Evolutionary conservation across 1,284 basidiomycete genomes (phyloP).

Genomic region (Termitomyces sp.): DNA sequence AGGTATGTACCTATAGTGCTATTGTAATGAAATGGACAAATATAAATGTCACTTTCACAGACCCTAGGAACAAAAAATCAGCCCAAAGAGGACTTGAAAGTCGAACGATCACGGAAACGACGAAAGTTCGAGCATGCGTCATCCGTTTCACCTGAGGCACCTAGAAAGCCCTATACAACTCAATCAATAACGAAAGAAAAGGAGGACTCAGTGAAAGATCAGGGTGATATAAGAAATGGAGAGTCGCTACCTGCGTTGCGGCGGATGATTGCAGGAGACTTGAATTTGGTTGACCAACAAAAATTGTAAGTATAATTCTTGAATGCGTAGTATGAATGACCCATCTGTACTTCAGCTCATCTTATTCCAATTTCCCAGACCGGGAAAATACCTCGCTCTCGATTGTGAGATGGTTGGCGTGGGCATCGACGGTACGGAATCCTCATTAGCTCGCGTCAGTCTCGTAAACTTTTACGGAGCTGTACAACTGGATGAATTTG

Average conservation of each 20-base stretch:
- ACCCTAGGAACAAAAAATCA: slow-evolving; percentile 5
- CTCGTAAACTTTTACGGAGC: slow-evolving; percentile 89
- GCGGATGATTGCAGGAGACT: slow-evolving; percentile 48
- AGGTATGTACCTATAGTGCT: slow-evolving; percentile 30
- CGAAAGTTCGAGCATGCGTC: slow-evolving; percentile 14
- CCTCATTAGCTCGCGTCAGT: slow-evolving; percentile 85
- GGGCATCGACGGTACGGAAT: slow-evolving; percentile 76
- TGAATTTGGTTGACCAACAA: slow-evolving; percentile 38
- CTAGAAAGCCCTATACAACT: slow-evolving; percentile 3
- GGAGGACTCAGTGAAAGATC: background rate
- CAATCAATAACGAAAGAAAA: slow-evolving; percentile 2
- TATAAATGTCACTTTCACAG: background rate
- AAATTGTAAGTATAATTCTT: slow-evolving; percentile 36
- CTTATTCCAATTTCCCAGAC: slow-evolving; percentile 34
- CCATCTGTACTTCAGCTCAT: slow-evolving; percentile 1
- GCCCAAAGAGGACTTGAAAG: background rate
- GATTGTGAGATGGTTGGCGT: slow-evolving; percentile 99
- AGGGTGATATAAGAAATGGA: slow-evolving; percentile 28
- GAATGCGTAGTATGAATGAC: slow-evolving; percentile 1
- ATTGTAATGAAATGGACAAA: background rate
- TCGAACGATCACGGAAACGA: slow-evolving; percentile 15
- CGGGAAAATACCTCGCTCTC: slow-evolving; percentile 77
- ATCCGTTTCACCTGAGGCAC: slow-evolving; percentile 9
- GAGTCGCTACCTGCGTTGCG: slow-evolving; percentile 45
- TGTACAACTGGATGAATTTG: slow-evolving; percentile 81